phyloP scores from a whole-genome alignment of 2,329 filamentous ascomycete species.

The Claviceps humidiphila region DNA sequence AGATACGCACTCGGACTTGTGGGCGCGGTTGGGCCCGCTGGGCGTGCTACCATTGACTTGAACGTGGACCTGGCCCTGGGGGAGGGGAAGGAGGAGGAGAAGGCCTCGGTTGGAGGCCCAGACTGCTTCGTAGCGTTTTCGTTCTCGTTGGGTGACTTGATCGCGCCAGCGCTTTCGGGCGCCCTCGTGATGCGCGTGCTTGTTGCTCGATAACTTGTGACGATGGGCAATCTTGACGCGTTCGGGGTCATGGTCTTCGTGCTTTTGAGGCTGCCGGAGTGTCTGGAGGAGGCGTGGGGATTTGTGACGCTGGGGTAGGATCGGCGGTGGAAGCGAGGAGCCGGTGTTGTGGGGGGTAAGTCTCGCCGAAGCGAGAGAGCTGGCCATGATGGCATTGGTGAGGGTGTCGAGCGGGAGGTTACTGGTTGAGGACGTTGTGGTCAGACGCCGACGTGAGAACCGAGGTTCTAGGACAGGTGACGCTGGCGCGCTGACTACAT shows the following conservation, averaged over 20 bases:
- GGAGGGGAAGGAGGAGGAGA: slow-evolving; percentile 17
- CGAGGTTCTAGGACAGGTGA: slow-evolving; percentile 21
- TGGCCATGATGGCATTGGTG: slow-evolving; percentile 62
- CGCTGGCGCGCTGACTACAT: slow-evolving; percentile 17
- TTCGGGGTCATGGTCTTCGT: slow-evolving; percentile 40
- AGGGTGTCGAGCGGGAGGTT: slow-evolving; percentile 49
- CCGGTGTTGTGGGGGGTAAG: slow-evolving; percentile 27
- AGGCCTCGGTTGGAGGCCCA: slow-evolving; percentile 71
- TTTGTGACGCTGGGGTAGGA: slow-evolving; percentile 28
- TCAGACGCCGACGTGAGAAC: slow-evolving; percentile 15
- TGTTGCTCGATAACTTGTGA: slow-evolving; percentile 39
- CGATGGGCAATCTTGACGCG: slow-evolving; percentile 32
- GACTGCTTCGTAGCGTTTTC: slow-evolving; percentile 71
- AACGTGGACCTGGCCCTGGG: slow-evolving; percentile 9
- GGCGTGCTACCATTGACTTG: slow-evolving; percentile 7
- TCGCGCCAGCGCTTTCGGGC: slow-evolving; percentile 66
- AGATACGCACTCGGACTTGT: slow-evolving; percentile 39
- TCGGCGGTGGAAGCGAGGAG: slow-evolving; percentile 20
- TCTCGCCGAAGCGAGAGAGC: slow-evolving; percentile 55
- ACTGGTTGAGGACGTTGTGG: slow-evolving; percentile 16
- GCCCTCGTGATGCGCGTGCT: slow-evolving; percentile 66
- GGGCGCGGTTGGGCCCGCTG: slow-evolving; percentile 6
- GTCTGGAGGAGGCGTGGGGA: slow-evolving; percentile 50
- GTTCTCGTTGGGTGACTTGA: slow-evolving; percentile 54
- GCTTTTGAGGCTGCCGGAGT: slow-evolving; percentile 41